Percentiles rank a stretch among this genome's conserved stretches.
phyloP scores from a whole-genome alignment of 2,329 filamentous ascomycete genomes.

The Macrophomina tecta region DNA sequence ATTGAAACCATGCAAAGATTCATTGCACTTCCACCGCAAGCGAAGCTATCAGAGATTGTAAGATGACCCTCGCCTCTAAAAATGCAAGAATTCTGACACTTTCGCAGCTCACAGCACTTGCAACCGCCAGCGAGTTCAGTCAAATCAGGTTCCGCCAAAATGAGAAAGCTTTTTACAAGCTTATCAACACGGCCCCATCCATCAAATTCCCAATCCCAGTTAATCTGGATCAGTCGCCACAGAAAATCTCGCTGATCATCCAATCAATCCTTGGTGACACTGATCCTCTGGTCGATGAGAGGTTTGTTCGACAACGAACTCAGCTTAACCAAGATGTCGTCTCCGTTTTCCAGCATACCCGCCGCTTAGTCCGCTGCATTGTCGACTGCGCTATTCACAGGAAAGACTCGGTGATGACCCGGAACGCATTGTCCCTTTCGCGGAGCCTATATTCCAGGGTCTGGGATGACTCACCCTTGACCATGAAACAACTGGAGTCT shows the following conservation, averaged over 20 bases:
- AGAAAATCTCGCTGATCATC: constrained; percentile 80
- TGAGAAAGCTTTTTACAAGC: constrained; percentile 73
- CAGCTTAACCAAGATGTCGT: constrained; percentile 67
- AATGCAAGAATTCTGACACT: neutral
- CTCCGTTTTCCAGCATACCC: constrained; percentile 70
- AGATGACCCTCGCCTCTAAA: constrained; percentile 39
- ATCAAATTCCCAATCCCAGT: constrained; percentile 76
- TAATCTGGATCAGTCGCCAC: constrained; percentile 67
- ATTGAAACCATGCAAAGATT: constrained; percentile 81
- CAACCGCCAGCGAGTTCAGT: constrained; percentile 73
- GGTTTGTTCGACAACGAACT: constrained; percentile 62
- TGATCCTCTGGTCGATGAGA: constrained; percentile 57
- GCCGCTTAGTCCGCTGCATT: constrained; percentile 75
- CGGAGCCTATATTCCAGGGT: constrained; percentile 75
- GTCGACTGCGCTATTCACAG: constrained; percentile 71
- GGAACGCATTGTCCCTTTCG: constrained; percentile 76
- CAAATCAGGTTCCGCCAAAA: constrained; percentile 73
- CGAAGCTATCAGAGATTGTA: constrained; percentile 72
- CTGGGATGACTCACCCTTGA: constrained; percentile 83
- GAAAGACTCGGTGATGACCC: constrained; percentile 70
- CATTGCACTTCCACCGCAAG: constrained; percentile 54
- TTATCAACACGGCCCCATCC: constrained; percentile 71
- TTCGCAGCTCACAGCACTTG: constrained; percentile 67
- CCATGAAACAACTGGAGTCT: constrained; percentile 81
- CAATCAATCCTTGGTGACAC: constrained; percentile 74